Evolutionary conservation across 108 stramenopile species (phyloP), one percentile per base, ranked within the genome.

Genomic region (Skeletonema grethae): DNA sequence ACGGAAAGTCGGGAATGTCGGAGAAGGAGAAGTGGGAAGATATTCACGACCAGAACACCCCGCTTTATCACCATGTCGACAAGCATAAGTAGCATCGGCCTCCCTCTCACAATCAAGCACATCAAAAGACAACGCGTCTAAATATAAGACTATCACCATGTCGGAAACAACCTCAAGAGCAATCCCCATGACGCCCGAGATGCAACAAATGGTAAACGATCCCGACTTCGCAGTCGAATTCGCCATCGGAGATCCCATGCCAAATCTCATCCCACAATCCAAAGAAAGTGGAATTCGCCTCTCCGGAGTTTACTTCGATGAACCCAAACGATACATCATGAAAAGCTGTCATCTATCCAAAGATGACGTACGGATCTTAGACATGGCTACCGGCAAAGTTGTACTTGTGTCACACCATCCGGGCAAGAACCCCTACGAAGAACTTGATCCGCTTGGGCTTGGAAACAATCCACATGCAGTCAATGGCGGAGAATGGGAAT

Each of bases 181-280:
- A 28, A 41, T 69, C 16, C 70, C 58, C 36, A 82, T 77, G 76
- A 82, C 76, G 31, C 22, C 76, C 53, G 81, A 82, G 36, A 82
- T 82, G 81, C 81, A 82, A 58, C 69, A 75, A 43, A 72, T 82
- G 57, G 81, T 72, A 18, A 82, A 82, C 46, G 76, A 82, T 45
- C 81, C 81, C 55, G 77, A 78, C 65, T 82, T 82, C 61, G 72
- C 77, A 18, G 81, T 82, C 6, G 71, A 82, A 45, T 82, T 82
- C 15, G 81, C 81, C 53, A 25, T 82, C 32, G 81, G 81, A 7
- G 77, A 78, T 50, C 73, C 81, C 0, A 63, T 82, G 43, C 81
- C 81, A 1, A 24, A 75, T 20, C 76, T 82, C 9, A 59, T 82
- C 20, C 77, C 81, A 22, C 81, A 82, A 78, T 63, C 71, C 9